phyloP scores from a whole-genome alignment of 2,329 filamentous ascomycete species.

The Aureobasidium sp. region DNA sequence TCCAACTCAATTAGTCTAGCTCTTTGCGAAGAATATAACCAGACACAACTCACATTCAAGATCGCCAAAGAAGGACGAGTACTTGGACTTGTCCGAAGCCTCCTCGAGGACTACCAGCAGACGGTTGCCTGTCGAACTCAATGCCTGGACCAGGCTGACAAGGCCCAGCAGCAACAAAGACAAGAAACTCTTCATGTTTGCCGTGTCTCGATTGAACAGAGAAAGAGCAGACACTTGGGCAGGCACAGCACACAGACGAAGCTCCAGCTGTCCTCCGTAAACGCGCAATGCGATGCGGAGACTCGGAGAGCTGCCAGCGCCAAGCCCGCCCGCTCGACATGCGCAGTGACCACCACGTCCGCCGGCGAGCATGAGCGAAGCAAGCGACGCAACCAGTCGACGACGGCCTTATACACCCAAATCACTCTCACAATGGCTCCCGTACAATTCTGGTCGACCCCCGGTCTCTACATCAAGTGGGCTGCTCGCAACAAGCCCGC shows the following conservation, averaged over 20 bases:
- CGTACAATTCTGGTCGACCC: slow-evolving; percentile 75
- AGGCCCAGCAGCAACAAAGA: slow-evolving; percentile 52
- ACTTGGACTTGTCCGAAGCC: slow-evolving; percentile 66
- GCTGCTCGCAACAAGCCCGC: slow-evolving; percentile 79
- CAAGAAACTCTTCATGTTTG: slow-evolving; percentile 25
- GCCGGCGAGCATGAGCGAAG: background rate
- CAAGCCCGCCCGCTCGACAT: background rate
- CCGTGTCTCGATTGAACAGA: background rate
- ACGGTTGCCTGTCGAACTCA: slow-evolving; percentile 70
- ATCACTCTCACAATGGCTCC: slow-evolving; percentile 47
- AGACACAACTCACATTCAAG: slow-evolving; percentile 45
- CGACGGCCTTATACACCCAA: slow-evolving; percentile 14
- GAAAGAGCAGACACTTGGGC: background rate
- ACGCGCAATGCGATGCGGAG: background rate
- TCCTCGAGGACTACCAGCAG: slow-evolving; percentile 84
- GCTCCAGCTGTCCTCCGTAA: slow-evolving; percentile 4
- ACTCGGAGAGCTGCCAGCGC: slow-evolving; percentile 2
- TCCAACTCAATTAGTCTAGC: background rate
- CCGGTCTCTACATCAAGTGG: slow-evolving; percentile 81
- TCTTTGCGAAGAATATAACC: background rate
- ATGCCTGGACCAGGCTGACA: slow-evolving; percentile 58
- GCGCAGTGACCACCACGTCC: background rate
- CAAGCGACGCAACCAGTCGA: slow-evolving; percentile 1
- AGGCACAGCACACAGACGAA: background rate
- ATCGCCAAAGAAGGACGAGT: slow-evolving; percentile 72